Conservation (phyloP, 208 protist genomes). For the Eutreptiella sp. region DNA sequence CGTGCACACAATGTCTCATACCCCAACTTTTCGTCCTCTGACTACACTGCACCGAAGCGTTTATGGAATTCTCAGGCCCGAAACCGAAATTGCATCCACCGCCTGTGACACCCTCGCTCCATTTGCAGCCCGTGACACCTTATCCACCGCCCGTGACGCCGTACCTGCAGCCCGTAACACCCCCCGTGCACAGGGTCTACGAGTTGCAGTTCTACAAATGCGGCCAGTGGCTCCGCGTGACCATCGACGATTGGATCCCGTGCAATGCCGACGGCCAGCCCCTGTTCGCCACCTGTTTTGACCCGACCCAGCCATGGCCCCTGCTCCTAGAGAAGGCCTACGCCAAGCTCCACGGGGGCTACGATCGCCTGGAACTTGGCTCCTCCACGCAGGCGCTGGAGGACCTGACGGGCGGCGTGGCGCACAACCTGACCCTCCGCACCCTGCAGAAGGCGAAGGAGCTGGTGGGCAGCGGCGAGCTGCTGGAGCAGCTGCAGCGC, state of each 20-base stretch:
- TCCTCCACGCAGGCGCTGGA: slow-evolving; percentile 47
- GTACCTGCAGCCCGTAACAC: no score
- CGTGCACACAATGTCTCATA: no score
- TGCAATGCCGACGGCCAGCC: slow-evolving; percentile 51
- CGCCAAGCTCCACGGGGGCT: slow-evolving; percentile 78
- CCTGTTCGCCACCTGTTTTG: slow-evolving; percentile 38
- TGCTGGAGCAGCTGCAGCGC: slow-evolving; percentile 58
- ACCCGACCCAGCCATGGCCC: slow-evolving; percentile 53
- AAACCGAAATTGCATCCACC: no score
- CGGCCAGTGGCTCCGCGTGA: slow-evolving; percentile 59
- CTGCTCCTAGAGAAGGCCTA: slow-evolving; percentile 80
- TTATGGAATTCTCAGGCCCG: no score
- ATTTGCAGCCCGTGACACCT: no score
- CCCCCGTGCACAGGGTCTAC: no score
- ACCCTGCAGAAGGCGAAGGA: background rate
- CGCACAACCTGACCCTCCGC: background rate
- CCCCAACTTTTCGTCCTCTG: no score
- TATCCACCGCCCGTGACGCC: no score
- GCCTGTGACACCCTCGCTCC: no score
- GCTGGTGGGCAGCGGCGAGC: slow-evolving; percentile 36
- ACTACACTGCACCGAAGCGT: no score
- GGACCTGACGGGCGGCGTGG: slow-evolving; percentile 66
- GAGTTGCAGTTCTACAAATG: slow-evolving; percentile 76
- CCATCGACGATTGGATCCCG: slow-evolving; percentile 73
- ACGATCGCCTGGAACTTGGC: slow-evolving; percentile 62